These are phyloP conservation scores for Trypethelium eluteriae DNA, from an alignment of 495 filamentous ascomycete species.

Conservation along the genomic window DNA sequence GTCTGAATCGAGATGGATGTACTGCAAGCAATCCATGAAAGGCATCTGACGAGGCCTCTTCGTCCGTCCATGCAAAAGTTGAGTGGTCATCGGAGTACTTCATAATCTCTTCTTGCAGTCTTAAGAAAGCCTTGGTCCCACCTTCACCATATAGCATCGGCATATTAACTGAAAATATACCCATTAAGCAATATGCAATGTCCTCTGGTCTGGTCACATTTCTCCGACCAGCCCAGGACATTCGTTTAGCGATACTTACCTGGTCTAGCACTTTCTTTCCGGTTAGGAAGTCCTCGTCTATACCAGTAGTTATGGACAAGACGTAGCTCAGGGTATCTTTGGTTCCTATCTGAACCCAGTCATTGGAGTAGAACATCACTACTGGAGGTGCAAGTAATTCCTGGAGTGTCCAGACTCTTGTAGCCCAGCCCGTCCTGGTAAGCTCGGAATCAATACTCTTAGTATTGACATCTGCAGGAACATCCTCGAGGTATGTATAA, in stretches of 20 bases:
- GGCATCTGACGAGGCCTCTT: background rate
- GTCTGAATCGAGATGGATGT: background rate
- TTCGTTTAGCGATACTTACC: constrained; percentile 19
- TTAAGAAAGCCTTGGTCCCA: constrained; percentile 25
- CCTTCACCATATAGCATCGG: constrained; percentile 39
- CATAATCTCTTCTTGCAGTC: constrained; percentile 33
- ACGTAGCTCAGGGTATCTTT: background rate
- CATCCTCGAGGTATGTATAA: constrained; percentile 19
- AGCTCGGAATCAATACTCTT: background rate
- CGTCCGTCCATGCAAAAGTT: constrained; percentile 22
- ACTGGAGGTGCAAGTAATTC: constrained; percentile 17
- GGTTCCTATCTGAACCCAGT: constrained; percentile 13
- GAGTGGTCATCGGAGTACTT: constrained; percentile 21
- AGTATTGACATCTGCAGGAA: constrained; percentile 12
- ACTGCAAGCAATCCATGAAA: constrained; percentile 3
- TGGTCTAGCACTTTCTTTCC: background rate
- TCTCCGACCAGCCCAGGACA: constrained; percentile 23
- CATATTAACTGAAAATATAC: constrained; percentile 35
- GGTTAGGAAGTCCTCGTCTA: constrained; percentile 3
- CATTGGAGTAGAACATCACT: constrained; percentile 11
- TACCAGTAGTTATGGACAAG: constrained; percentile 10
- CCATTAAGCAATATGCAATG: constrained; percentile 34
- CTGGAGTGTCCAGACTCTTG: constrained; percentile 19
- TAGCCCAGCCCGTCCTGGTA: constrained; percentile 15
- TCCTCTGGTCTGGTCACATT: constrained; percentile 27